Conservation (phyloP, 2,329 filamentous ascomycete species). For the Paracoccidioides brasiliensis region DNA sequence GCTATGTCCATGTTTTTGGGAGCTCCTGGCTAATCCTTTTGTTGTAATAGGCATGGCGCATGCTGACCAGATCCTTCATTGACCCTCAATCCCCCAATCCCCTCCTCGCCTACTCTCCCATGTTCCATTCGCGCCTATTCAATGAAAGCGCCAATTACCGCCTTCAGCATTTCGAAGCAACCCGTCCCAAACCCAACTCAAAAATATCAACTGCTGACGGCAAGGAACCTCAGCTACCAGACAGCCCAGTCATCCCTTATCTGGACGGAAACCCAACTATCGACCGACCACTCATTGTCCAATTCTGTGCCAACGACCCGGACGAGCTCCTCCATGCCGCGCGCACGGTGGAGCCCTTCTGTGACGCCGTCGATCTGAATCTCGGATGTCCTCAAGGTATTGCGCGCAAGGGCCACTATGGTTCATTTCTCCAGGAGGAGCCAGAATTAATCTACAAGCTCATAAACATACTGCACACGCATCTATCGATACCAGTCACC, state of each 20-base stretch:
- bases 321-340: conserved; percentile 50
- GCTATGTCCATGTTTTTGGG: not conserved
- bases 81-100: conserved; percentile 48
- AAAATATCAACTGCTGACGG: conserved; percentile 11
- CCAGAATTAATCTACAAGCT: conserved; percentile 70
- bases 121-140: conserved; percentile 90
- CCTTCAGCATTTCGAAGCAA: conserved; percentile 66
- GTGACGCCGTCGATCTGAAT: conserved; percentile 91
- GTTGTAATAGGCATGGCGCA: conserved; percentile 67
- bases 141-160: conserved; percentile 64
- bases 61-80: conserved; percentile 89
- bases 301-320: conserved; percentile 60
- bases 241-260: conserved; percentile 30
- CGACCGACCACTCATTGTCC: conserved; percentile 84
- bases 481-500: conserved; percentile 73
- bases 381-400: conserved; percentile 95
- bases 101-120: conserved; percentile 82
- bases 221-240: not conserved
- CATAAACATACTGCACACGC: conserved; percentile 67
- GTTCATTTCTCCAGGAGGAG: conserved; percentile 89
- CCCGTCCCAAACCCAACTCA: conserved; percentile 21
- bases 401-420: conserved; percentile 78
- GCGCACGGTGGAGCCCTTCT: conserved; percentile 65
- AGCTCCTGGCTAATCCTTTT: not conserved
- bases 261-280: conserved; percentile 77